Evolutionary conservation across 495 filamentous ascomycete species (phyloP).

Genomic region (Aspergillus affinis): DNA sequence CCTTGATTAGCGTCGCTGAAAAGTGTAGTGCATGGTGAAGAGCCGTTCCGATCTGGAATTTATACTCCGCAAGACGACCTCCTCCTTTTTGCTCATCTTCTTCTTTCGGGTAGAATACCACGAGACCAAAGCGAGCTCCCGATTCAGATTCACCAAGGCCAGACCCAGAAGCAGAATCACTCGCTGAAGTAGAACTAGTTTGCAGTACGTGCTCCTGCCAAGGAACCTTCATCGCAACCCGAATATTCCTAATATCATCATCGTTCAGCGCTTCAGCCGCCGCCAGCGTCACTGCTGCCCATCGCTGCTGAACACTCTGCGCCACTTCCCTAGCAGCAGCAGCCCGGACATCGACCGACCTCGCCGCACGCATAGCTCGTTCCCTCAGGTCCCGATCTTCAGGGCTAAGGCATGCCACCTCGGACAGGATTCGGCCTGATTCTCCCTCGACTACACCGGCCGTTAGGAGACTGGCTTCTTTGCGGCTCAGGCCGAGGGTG

Average conservation of each 20-base stretch:
- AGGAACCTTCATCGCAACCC: conserved; percentile 13
- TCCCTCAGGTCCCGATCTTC: conserved; percentile 11
- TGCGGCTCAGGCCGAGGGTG: conserved; percentile 5
- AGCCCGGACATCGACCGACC: conserved; percentile 10
- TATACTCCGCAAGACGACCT: conserved; percentile 5
- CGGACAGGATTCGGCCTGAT: conserved; percentile 1
- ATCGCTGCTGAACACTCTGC: not conserved
- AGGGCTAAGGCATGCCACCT: conserved; percentile 6
- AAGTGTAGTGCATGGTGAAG: conserved; percentile 13
- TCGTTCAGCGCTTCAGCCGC: conserved; percentile 5
- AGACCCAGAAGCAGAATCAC: conserved; percentile 6
- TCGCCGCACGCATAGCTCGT: conserved; percentile 12
- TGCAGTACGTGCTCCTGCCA: conserved; percentile 15
- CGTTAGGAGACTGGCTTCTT: conserved; percentile 9
- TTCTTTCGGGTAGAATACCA: conserved; percentile 12
- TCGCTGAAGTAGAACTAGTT: conserved; percentile 4
- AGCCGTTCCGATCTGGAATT: conserved; percentile 12
- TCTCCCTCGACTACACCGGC: conserved; percentile 9
- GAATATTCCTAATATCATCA: conserved; percentile 14
- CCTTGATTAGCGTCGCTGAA: conserved; percentile 7
- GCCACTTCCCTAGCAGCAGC: conserved; percentile 8
- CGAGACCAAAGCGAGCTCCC: conserved; percentile 10
- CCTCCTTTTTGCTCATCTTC: not conserved
- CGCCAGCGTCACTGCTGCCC: not conserved
- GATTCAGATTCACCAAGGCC: not conserved